Evolutionary conservation across 352 stramenopile species (phyloP).

Genomic region (Phytophthora capsici): DNA sequence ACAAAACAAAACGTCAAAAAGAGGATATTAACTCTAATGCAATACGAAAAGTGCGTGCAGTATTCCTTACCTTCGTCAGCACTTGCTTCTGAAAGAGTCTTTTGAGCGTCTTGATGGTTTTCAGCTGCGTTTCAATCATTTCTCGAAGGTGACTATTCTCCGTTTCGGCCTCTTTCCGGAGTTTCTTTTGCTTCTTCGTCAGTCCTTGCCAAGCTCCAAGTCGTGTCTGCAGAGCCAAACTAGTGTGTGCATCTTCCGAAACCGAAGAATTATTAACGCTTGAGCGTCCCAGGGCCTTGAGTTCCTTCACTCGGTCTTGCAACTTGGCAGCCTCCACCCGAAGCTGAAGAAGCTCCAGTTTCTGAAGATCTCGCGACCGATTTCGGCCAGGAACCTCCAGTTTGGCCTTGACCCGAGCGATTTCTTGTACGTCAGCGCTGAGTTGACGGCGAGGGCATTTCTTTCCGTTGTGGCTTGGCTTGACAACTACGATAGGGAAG

Average conservation of each 20-base stretch:
- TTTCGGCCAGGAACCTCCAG: neutral
- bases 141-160: neutral
- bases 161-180: neutral
- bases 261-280: neutral
- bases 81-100: neutral
- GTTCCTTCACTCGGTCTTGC: neutral
- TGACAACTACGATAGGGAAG: too few relatives aligned
- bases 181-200: neutral
- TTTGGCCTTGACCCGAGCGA: neutral
- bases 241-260: neutral
- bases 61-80: neutral
- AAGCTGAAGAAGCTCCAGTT: slow-evolving; percentile 3
- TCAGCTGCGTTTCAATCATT: neutral
- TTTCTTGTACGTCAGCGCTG: neutral
- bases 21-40: too few relatives aligned
- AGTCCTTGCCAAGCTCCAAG: neutral
- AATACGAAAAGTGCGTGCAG: too few relatives aligned
- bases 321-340: neutral
- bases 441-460: too few relatives aligned
- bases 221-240: neutral
- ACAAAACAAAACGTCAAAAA: too few relatives aligned
- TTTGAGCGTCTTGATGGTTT: neutral
- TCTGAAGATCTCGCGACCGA: slow-evolving; percentile 2
- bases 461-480: too few relatives aligned
- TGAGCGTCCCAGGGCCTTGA: neutral